Base-by-base conservation (phyloP, 1,284 basidiomycete species). In the Fistulinella staudtii region DNA sequence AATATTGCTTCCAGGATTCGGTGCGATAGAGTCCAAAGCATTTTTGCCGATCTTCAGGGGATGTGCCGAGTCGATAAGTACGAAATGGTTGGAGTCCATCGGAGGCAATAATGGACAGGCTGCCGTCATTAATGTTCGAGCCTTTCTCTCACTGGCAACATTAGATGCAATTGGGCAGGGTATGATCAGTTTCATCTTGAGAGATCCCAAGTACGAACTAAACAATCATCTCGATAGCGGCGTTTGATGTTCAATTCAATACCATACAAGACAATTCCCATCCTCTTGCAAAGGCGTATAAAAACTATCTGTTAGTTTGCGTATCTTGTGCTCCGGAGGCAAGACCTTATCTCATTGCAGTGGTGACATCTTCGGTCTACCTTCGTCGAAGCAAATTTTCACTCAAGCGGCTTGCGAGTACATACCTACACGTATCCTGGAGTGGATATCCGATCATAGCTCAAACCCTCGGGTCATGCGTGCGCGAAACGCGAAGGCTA, bases 151-250 rank as follows among this genome's bases (percentile, higher is more conserved):
- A 30, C 63, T 66, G 8, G 68, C 67, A 5, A 63, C 70, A 2
- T 47, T 76, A 23, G 74, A 75, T 56, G 64, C 69, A 8, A 68
- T 75, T n/a, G 73, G 71, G n/a, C 64, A 67, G 50, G 70, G 73
- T 73, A 45, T 13, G 39, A 2, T 8, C 24, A 18, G 46, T 61
- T 28, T 34, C 18, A 20, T 31, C 8, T 14, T 2, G 13, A 41
- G 15, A 6, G 14, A 24, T n/a, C n/a, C n/a, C 18, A n/a, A n/a
- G 21, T 24, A 21, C 18, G 22, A 15, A 35, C 27, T 25, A n/a
- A 21, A 17, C 31, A 13, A 37, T 21, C 20, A n/a, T 23, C 8
- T 40, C 27, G 25, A 47, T 25, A 73, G 71, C 65, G 29, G 71
- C 66, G 18, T 74, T 75, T 40, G 70, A 71, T 37, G 62, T 71